A percentile compares a stretch with the other conserved stretches of the same genome.
These are phyloP conservation scores for Penicillium oxalicum DNA, from an alignment of 2,329 filamentous ascomycete species.

Conservation along the genomic window DNA sequence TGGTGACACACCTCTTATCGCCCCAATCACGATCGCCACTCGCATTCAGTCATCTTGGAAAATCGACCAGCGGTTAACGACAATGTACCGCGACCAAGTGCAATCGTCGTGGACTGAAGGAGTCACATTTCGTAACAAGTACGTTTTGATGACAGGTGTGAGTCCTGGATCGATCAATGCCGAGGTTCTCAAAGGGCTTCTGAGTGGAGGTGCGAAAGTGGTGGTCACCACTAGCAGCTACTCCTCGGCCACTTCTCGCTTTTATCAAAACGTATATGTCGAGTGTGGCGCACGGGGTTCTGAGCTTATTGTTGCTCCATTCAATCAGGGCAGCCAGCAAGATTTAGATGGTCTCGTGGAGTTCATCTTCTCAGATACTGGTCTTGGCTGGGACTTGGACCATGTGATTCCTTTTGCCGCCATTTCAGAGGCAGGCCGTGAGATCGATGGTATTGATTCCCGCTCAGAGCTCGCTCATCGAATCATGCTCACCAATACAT, in stretches of 20 bases:
- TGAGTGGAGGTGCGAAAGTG: slow-evolving; percentile 34
- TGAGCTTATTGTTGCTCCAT: slow-evolving; percentile 34
- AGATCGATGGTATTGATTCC: slow-evolving; percentile 29
- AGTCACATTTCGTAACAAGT: slow-evolving; percentile 26
- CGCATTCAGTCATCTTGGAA: slow-evolving; percentile 11
- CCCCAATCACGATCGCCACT: slow-evolving; percentile 11
- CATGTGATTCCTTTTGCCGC: slow-evolving; percentile 42
- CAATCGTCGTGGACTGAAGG: slow-evolving; percentile 9
- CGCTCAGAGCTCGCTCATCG: slow-evolving; percentile 31
- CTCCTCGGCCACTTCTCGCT: slow-evolving; percentile 22
- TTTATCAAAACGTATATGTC: slow-evolving; percentile 34
- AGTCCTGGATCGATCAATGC: slow-evolving; percentile 34
- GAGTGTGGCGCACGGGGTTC: slow-evolving; percentile 30
- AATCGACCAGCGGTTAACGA: slow-evolving; percentile 14
- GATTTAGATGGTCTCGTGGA: slow-evolving; percentile 35
- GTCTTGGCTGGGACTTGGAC: slow-evolving; percentile 33
- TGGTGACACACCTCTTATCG: neutral
- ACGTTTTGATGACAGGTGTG: slow-evolving; percentile 35
- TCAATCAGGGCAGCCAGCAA: slow-evolving; percentile 39
- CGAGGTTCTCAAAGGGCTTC: slow-evolving; percentile 27
- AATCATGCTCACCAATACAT: slow-evolving; percentile 21
- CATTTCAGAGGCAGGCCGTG: slow-evolving; percentile 30
- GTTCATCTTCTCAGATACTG: slow-evolving; percentile 32
- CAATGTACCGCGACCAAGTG: slow-evolving; percentile 10
- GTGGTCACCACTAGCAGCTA: slow-evolving; percentile 37